Conservation (phyloP, 331 rosid genomes). For the Quercus tomentella region DNA sequence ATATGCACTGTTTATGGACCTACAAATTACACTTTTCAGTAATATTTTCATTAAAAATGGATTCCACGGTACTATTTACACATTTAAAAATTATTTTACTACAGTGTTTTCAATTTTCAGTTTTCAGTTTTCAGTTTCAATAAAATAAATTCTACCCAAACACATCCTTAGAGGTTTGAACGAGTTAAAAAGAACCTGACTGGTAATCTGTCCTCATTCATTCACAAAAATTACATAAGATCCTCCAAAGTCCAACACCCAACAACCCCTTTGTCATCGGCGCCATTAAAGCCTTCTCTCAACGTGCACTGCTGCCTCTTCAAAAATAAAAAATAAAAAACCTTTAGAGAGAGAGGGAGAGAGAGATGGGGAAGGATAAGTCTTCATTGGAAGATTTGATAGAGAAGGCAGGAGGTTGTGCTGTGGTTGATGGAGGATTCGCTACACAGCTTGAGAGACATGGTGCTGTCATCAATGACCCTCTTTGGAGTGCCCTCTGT, state of each 20-base stretch:
- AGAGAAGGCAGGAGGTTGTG: constrained; percentile 66
- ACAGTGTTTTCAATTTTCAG: too few species aligned
- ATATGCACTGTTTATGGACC: too few species aligned
- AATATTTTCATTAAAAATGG: too few species aligned
- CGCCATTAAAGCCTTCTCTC: neutral
- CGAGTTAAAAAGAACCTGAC: too few species aligned
- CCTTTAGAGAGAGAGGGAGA: neutral
- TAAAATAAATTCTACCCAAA: too few species aligned
- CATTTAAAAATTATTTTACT: too few species aligned
- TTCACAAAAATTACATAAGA: neutral
- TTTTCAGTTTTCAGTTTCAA: too few species aligned
- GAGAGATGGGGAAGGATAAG: constrained; percentile 24
- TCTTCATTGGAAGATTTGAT: constrained; percentile 57
- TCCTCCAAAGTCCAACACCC: neutral
- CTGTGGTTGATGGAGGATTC: constrained; percentile 76
- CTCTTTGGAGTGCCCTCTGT: constrained; percentile 88
- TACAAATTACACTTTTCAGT: too few species aligned
- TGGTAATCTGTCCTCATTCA: neutral
- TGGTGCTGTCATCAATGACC: constrained; percentile 69
- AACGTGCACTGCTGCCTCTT: neutral
- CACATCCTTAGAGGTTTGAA: too few species aligned
- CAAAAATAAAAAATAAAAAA: neutral
- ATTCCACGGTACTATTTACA: too few species aligned
- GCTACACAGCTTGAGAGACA: constrained; percentile 84
- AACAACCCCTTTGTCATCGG: neutral